phyloP scores from a whole-genome alignment of 306 rosid species.

The Myrica gale region DNA sequence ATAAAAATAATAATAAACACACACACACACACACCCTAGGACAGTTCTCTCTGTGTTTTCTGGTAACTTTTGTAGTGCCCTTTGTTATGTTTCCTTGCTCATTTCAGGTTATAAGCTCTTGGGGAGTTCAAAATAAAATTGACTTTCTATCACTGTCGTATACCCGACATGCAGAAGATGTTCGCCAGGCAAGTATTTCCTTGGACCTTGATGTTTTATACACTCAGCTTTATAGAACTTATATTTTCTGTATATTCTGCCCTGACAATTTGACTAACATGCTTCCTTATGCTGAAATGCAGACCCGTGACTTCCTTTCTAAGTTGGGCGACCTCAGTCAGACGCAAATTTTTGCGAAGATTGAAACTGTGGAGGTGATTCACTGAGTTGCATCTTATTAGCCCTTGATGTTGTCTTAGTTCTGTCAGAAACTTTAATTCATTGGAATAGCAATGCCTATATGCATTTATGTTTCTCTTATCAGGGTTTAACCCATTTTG shows the following conservation, averaged over 20 bases:
- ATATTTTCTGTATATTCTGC: background rate
- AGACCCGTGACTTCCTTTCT: slow-evolving; percentile 88
- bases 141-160: slow-evolving; percentile 85
- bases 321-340: slow-evolving; percentile 67
- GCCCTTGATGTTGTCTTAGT: background rate
- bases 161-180: slow-evolving; percentile 82
- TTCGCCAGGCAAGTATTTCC: slow-evolving; percentile 61
- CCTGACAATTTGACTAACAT: background rate
- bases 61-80: background rate
- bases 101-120: slow-evolving; percentile 71
- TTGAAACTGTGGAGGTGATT: slow-evolving; percentile 80
- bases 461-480: slow-evolving; percentile 12
- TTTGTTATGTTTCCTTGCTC: background rate
- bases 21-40: too few relatives aligned
- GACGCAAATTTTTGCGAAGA: slow-evolving; percentile 92
- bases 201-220: slow-evolving; percentile 4
- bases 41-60: background rate
- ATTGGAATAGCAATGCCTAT: background rate
- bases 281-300: slow-evolving; percentile 14
- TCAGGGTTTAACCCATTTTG: slow-evolving; percentile 90
- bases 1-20: too few relatives aligned
- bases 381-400: slow-evolving; percentile 34
- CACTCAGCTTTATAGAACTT: background rate
- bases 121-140: slow-evolving; percentile 82
- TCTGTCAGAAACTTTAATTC: background rate